phyloP scores from a whole-genome alignment of 2,329 filamentous ascomycete species.

The Botrytis sinoallii region DNA sequence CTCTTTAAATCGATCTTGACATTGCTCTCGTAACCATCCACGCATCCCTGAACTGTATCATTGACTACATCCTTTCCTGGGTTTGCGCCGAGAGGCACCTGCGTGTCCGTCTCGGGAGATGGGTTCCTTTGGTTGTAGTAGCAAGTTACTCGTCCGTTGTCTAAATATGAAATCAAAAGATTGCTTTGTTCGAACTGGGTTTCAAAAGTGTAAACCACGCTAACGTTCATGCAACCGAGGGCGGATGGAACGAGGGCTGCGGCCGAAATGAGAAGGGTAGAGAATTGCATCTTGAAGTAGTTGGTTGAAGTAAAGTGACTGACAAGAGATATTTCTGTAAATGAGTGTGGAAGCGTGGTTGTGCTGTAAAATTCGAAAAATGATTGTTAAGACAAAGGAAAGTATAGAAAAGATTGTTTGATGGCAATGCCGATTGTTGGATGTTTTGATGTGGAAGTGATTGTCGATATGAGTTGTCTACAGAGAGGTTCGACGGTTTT shows the following conservation, averaged over 20 bases:
- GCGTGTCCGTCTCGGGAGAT: too few relatives aligned
- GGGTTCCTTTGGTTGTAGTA: neutral
- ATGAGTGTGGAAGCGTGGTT: neutral
- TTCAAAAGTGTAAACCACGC: neutral
- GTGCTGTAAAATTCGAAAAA: neutral
- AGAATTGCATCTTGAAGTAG: constrained; percentile 1
- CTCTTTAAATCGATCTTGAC: too few relatives aligned
- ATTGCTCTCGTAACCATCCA: too few relatives aligned
- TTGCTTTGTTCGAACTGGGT: neutral
- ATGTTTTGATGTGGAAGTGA: constrained; percentile 3
- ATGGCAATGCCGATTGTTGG: neutral
- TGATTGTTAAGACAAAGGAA: neutral
- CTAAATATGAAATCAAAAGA: neutral
- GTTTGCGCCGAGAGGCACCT: too few relatives aligned
- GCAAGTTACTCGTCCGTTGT: neutral
- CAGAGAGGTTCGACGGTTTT: neutral
- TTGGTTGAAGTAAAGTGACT: neutral
- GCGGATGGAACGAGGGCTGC: neutral
- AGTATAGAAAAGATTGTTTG: neutral
- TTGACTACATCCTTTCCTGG: too few relatives aligned
- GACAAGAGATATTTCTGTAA: neutral
- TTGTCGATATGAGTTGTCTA: neutral
- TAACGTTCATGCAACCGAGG: neutral
- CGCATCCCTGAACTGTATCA: too few relatives aligned
- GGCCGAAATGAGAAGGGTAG: neutral